These are phyloP conservation scores for apple (Malus domestica) DNA, from an alignment of 306 rosid genomes.

Conservation along the genomic window DNA sequence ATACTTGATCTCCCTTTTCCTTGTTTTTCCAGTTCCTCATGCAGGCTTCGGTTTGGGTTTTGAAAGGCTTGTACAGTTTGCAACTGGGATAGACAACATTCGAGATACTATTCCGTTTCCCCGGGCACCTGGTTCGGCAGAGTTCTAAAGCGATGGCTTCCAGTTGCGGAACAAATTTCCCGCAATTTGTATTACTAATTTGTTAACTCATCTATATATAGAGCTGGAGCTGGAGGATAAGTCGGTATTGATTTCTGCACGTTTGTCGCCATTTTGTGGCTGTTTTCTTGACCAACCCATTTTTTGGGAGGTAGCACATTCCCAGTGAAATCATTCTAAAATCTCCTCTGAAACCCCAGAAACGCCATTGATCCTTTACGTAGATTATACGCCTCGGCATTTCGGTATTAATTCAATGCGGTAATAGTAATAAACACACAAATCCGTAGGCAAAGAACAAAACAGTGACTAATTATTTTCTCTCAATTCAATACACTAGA, in stretches of 20 bases:
- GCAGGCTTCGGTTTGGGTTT: conserved; percentile 96
- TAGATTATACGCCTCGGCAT: no score
- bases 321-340: no score
- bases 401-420: no score
- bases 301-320: no score
- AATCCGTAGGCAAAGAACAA: neutral
- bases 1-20: neutral
- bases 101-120: conserved; percentile 91
- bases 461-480: conserved; percentile 2
- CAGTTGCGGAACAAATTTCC: neutral
- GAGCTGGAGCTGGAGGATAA: no score
- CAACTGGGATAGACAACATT: conserved; percentile 86
- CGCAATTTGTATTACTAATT: no score
- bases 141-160: conserved; percentile 36
- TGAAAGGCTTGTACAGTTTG: conserved; percentile 91
- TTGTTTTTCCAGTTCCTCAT: conserved; percentile 62
- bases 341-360: no score
- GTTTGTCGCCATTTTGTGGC: no score
- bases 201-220: no score
- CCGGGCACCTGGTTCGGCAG: conserved; percentile 82
- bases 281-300: no score
- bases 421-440: neutral
- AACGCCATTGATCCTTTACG: no score
- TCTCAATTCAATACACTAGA: conserved; percentile 28
- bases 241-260: no score